Evolutionary conservation across 179 eudicot genomes (phyloP).

Genomic region (Pouteria campechiana): DNA sequence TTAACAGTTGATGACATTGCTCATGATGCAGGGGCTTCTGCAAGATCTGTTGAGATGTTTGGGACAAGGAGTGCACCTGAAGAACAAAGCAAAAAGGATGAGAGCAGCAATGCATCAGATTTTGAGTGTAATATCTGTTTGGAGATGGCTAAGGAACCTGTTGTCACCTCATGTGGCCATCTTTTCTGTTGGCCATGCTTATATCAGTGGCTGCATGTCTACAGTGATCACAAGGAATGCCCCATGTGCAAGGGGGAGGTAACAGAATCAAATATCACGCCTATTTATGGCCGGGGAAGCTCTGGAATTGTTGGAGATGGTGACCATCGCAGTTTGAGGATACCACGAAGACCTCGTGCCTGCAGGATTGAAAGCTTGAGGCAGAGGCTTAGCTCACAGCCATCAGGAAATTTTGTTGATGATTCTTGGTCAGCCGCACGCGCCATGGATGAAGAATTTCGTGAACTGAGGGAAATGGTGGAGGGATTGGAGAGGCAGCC

Average conservation of each 20-base stretch:
- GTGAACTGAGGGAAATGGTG: too few species aligned
- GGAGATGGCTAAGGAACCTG: constrained; percentile 61
- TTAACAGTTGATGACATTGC: too few species aligned
- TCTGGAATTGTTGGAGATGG: constrained; percentile 22
- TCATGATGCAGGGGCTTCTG: too few species aligned
- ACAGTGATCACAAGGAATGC: constrained; percentile 67
- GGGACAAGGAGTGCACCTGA: too few species aligned
- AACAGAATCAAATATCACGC: constrained; percentile 56
- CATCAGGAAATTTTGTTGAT: too few species aligned
- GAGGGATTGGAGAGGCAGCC: too few species aligned
- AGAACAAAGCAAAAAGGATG: constrained; percentile 10
- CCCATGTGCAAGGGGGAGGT: constrained; percentile 93
- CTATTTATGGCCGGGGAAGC: constrained; percentile 79
- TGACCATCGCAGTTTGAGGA: constrained; percentile 40
- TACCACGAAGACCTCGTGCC: constrained; percentile 69
- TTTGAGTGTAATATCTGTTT: constrained; percentile 87
- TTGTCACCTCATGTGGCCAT: constrained; percentile 80
- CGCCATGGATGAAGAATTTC: too few species aligned
- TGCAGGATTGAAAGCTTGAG: constrained; percentile 77
- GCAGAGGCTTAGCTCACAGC: too few species aligned
- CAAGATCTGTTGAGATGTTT: too few species aligned
- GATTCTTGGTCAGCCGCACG: too few species aligned
- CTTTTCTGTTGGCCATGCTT: constrained; percentile 79
- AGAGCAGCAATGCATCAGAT: constrained; percentile 19
- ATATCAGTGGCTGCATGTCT: constrained; percentile 70